Evolutionary conservation across 495 filamentous ascomycete species (phyloP), one percentile per base, ranked within the genome.

Genomic region (Rhypophila decipiens): DNA sequence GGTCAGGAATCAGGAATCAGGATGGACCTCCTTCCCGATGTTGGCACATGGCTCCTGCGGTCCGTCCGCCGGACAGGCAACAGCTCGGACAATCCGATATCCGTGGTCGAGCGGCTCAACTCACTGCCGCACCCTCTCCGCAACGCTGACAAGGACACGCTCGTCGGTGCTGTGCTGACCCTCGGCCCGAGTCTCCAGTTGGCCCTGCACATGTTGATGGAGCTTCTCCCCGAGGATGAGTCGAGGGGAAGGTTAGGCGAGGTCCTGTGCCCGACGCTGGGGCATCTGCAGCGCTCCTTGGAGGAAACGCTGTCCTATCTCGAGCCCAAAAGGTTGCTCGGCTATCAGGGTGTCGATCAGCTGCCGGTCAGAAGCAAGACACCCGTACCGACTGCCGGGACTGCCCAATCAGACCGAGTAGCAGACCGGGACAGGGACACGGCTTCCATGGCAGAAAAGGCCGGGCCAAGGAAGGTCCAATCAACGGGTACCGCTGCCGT

Each of bases 121-220:
- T 23, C 47, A 23, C 47, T 46, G 17, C 46, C 57, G 13, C 47
- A 39, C 29, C 51, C 59, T 15, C 46, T 64, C 11, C 39, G 33
- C 7, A 52, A 56, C 23, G 47, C 48, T 21, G 61, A 62, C 38
- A 62, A 60, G 38, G 61, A 64, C 38, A 40, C 46, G 7, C 47
- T 64, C 13, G 53, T 64, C 20, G 61, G 59, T 18, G 61, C 59
- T 5, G 52, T 62, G 12, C 43, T 64, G 39, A 46, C 52, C 24
- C 43, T 64, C 33, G 55, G 56, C 24, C 47, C 59, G 11, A 60
- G 53, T 31, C 56, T 64, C 1, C 49, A 62, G 2, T 42, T 58
- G 13, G 61, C 59, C 23, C 56, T 64, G 13, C 39, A 45, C 41
- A 53, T 64, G 39, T 46, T 64, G 3, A 44, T 38, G 9, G 59